Percentiles rank a stretch among this genome's conserved stretches.
Conservation (phyloP, 2,329 filamentous ascomycete genomes). For the Fusarium chuoi region DNA sequence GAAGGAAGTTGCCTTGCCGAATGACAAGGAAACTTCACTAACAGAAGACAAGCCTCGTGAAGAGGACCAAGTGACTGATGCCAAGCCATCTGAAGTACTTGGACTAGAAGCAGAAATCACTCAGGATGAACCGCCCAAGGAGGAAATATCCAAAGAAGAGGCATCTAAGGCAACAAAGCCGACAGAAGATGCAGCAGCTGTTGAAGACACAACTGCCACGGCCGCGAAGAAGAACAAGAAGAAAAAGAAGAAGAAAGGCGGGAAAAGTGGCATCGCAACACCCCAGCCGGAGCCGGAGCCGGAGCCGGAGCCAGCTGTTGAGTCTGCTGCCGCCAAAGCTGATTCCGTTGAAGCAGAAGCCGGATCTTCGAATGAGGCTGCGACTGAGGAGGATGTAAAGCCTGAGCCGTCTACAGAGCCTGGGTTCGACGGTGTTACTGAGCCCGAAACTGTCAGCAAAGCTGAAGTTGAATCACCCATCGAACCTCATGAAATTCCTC, state of each 20-base stretch:
- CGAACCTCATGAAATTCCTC: not conserved
- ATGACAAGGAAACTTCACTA: not conserved
- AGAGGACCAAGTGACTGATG: not conserved
- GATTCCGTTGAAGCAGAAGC: not conserved
- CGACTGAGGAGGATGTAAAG: not conserved
- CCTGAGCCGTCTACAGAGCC: not conserved
- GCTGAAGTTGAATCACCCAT: not conserved
- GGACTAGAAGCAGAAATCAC: not conserved
- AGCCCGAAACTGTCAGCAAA: not conserved
- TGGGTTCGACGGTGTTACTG: not conserved
- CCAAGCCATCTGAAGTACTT: constrained; percentile 1
- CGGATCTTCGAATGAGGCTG: not conserved
- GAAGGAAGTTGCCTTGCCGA: not conserved
- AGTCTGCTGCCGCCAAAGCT: not conserved
- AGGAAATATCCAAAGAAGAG: constrained; percentile 3
- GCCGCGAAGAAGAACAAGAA: constrained; percentile 16
- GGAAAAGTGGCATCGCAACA: constrained; percentile 1
- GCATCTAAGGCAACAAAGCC: not conserved
- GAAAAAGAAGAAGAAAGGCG: constrained; percentile 21
- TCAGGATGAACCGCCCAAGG: not conserved
- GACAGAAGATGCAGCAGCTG: constrained; percentile 7
- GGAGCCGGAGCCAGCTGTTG: not conserved
- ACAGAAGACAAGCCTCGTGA: not conserved
- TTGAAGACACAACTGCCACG: not conserved
- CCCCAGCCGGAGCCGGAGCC: not conserved